Evolutionary conservation across 352 stramenopile genomes (phyloP), one percentile per base, ranked within the genome.

Genomic region (Globisporangium emineosum): DNA sequence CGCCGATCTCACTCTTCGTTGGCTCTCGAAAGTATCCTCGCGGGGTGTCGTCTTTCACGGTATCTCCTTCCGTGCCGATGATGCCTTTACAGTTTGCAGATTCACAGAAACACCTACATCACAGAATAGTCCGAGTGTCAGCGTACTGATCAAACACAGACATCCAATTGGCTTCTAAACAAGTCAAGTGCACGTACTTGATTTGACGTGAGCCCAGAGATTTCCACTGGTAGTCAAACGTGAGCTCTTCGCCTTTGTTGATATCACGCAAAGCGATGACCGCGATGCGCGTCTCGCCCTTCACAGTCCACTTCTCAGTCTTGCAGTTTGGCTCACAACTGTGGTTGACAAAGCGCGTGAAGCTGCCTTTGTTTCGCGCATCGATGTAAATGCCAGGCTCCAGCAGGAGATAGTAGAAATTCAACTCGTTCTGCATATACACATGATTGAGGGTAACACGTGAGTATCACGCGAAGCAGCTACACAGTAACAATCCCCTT

Each of bases 161-260:
- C 40, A 23, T 12, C 40, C 40, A 21, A 21, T 17, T n/a, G n/a
- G 6, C 6, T 6, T n/a, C 40, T 21, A 21, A 23, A 21, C 10
- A 23, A 47, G 6, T 47, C 40, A 19, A 19, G n/a, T 25, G 15
- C 10, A 47, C 62, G n/a, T 65, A 81, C 68, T 77, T 91, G 57
- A 95, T 93, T 60, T 88, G 83, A 45, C 81, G 78, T 1, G 85
- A 91, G 5, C 87, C 87, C 7, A 96, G 77, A 10, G 86, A 76
- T 62, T 96, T 92, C 90, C 90, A 99, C 73, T 98, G 96, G 67
- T 99, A 99, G 71, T 99, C 96, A 65, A 98, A 98, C 47, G 84
- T 97, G 30, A 99, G 75, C 66, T 99, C 96, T 73, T 98, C 92
- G 5, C 85, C 83, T 4, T 70, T 64, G 9, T 71, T 21, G 57